Evolutionary conservation across 164 flowering plant species (phyloP).

Genomic region (Vitis cinerea): DNA sequence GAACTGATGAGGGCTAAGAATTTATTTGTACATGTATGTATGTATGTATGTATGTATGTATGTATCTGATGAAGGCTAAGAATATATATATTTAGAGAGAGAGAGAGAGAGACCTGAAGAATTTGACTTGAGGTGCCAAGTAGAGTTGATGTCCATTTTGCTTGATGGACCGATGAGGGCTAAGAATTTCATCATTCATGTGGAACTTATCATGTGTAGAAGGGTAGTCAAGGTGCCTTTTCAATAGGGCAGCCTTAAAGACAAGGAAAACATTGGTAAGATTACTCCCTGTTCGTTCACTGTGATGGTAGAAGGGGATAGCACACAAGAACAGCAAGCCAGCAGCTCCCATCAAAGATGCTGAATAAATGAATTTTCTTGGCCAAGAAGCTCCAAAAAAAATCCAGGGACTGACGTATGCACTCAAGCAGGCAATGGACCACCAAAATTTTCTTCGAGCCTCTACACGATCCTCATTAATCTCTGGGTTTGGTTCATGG

Average conservation of each 20-base stretch:
- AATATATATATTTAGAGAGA: no score
- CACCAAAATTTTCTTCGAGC: conserved; percentile 15
- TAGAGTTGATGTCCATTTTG: no score
- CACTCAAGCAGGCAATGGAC: not conserved
- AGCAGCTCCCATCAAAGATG: conserved; percentile 8
- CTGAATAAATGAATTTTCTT: not conserved
- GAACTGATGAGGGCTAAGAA: no score
- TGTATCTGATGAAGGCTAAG: no score
- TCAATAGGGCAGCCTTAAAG: conserved; percentile 14
- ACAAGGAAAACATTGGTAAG: conserved; percentile 10
- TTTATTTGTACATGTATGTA: no score
- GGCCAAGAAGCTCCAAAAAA: not conserved
- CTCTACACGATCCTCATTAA: not conserved
- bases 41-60: no score
- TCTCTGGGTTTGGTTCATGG: conserved; percentile 2
- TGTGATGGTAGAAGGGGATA: conserved; percentile 9
- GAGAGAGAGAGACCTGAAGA: no score
- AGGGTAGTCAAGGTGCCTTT: conserved; percentile 16
- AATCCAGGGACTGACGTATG: not conserved
- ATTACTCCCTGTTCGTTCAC: conserved; percentile 9
- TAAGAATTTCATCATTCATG: not conserved
- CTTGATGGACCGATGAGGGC: no score
- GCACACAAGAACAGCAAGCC: conserved; percentile 8
- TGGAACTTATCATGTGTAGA: conserved; percentile 1
- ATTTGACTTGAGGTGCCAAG: no score